Conservation (phyloP, 495 filamentous ascomycete species). For the Tuber brumale region DNA sequence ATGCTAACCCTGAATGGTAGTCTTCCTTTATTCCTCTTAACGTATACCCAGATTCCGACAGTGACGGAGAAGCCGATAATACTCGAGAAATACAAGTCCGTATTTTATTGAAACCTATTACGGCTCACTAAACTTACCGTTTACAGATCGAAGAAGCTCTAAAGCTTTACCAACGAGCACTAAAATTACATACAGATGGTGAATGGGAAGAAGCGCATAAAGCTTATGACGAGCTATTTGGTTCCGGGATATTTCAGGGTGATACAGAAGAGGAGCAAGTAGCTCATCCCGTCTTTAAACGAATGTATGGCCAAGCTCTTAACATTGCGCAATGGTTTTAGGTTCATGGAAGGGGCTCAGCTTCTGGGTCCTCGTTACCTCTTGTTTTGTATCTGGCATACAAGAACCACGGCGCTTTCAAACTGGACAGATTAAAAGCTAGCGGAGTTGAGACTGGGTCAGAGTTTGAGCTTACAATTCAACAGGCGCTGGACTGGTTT, state of each 20-base stretch:
- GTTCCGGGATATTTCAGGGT: constrained; percentile 74
- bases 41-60: constrained; percentile 80
- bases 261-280: constrained; percentile 44
- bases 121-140: not conserved
- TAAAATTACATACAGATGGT: constrained; percentile 88
- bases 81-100: constrained; percentile 77
- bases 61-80: constrained; percentile 87
- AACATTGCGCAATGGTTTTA: constrained; percentile 7
- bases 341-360: constrained; percentile 34
- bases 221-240: constrained; percentile 77
- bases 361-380: constrained; percentile 52
- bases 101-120: not conserved
- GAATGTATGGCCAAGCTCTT: too few relatives aligned
- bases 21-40: constrained; percentile 72
- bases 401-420: constrained; percentile 90
- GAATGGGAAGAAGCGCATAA: constrained; percentile 70
- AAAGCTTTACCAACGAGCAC: constrained; percentile 85
- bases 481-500: constrained; percentile 40
- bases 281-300: constrained; percentile 33
- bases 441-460: constrained; percentile 39
- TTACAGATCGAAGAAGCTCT: constrained; percentile 87
- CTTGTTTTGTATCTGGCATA: constrained; percentile 86
- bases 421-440: constrained; percentile 64
- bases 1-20: constrained; percentile 9
- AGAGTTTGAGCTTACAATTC: constrained; percentile 25